phyloP scores from a whole-genome alignment of 768 basidiomycete species.

The Suillus subluteus region DNA sequence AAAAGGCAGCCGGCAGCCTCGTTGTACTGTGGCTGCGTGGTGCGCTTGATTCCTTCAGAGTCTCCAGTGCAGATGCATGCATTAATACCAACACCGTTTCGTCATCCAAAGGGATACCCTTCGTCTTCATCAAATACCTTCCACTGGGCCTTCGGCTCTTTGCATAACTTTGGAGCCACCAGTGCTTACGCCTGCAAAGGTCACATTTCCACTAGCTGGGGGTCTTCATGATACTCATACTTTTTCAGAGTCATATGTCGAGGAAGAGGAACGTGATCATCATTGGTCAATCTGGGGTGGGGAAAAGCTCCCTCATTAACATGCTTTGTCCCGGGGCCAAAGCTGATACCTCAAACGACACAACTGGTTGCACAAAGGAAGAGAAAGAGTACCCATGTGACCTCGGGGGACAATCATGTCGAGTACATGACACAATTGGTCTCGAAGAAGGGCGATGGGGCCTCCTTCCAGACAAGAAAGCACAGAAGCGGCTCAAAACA shows the following conservation, averaged over 20 bases:
- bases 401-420: not conserved
- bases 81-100: too few relatives aligned
- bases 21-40: not conserved
- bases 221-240: not conserved
- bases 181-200: not conserved
- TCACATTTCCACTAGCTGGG: not conserved
- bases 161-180: not conserved
- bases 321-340: not conserved
- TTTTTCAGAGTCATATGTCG: not conserved
- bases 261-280: not conserved
- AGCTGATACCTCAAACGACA: fast-evolving
- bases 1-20: not conserved
- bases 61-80: not conserved
- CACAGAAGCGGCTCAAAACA: not conserved
- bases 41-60: not conserved
- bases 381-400: not conserved
- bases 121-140: not conserved
- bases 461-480: not conserved
- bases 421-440: not conserved
- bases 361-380: not conserved
- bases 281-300: not conserved
- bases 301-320: not conserved
- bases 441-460: not conserved
- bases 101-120: not conserved
- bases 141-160: not conserved